Base-by-base conservation (phyloP, 1,139 yeast species). In the Protomyces macrosporus region DNA sequence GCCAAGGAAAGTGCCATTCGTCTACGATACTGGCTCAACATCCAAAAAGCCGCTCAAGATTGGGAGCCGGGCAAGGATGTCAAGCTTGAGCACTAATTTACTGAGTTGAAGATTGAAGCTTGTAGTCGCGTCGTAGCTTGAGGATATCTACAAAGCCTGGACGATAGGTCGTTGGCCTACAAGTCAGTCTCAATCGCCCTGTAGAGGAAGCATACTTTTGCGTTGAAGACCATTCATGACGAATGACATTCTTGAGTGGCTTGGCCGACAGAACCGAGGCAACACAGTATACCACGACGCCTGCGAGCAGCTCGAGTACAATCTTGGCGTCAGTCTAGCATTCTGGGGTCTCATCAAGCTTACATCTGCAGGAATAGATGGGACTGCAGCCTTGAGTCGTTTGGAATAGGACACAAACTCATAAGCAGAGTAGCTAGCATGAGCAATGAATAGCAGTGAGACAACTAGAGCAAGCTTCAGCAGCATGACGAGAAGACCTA, bases 11-110 rank as follows among this genome's bases (percentile, higher is more conserved):
- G 85, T 66, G 87, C 95, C 0, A 83, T 90, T 36, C 81, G 82
- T 68, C 76, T 93, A 67, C 88, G 88, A 72, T 93, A 90, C 72
- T 91, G 97, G 96, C 81, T 81, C 57, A 90, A 88, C 72, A 84
- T 91, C 52, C 84, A 83, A 60, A 81, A 81, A 57, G 91, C 89
- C 4, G 81, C 90, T 55, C 83, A 82, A 69, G 91, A 88, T 60
- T 69, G 71, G 71, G 70, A 68, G 53, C 71, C 71, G 1, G 71
- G 71, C 34, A 66, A 67, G 55, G 68, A 66, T 9, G 61, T 69
- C 42, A 52, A 64, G 35, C 57, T 69, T 59, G 58, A 66, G 4
- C 70, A 69, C 53, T 69, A 66, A 52, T 30, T 9, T 42, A 42
- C 32, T 42, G n/a, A 23, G 30, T 9, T 6, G 48, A 42, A 34